phyloP scores from a whole-genome alignment of 2,329 filamentous ascomycete species.

The Balansia obtecta region DNA sequence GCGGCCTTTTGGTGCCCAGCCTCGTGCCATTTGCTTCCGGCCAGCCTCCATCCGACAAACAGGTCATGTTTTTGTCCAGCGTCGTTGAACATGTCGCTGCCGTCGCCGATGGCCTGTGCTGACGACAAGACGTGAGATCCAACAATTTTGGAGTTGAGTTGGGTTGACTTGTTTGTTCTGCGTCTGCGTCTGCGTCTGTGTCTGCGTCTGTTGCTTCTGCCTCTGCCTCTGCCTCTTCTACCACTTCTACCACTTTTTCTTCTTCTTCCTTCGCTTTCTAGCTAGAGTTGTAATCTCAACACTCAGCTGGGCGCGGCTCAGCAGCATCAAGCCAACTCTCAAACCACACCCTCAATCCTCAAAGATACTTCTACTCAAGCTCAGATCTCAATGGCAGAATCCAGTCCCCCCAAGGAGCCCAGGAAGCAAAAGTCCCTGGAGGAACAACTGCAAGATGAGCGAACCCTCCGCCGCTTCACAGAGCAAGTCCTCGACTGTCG shows the following conservation, averaged over 20 bases:
- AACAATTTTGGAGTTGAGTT: neutral
- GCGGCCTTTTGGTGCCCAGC: neutral
- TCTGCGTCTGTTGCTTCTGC: no score
- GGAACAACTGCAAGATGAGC: constrained; percentile 18
- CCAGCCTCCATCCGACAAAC: neutral
- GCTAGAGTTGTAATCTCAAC: no score
- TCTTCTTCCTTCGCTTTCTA: no score
- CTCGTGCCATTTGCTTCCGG: neutral
- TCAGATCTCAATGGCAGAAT: neutral
- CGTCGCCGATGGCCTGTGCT: neutral
- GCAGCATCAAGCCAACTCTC: no score
- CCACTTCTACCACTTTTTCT: no score
- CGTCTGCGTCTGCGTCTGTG: no score
- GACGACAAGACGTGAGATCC: no score
- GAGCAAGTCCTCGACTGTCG: constrained; percentile 24
- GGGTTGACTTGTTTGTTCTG: neutral
- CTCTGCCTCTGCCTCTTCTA: no score
- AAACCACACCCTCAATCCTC: no score
- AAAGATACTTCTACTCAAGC: neutral
- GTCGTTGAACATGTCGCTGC: neutral
- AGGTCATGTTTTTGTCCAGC: neutral
- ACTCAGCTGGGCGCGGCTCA: no score
- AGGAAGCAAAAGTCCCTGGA: constrained; percentile 10
- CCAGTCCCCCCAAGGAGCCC: neutral
- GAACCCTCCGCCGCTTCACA: constrained; percentile 21